phyloP scores from a whole-genome alignment of 2,329 filamentous ascomycete genomes.

The Diaporthe citriasiana region DNA sequence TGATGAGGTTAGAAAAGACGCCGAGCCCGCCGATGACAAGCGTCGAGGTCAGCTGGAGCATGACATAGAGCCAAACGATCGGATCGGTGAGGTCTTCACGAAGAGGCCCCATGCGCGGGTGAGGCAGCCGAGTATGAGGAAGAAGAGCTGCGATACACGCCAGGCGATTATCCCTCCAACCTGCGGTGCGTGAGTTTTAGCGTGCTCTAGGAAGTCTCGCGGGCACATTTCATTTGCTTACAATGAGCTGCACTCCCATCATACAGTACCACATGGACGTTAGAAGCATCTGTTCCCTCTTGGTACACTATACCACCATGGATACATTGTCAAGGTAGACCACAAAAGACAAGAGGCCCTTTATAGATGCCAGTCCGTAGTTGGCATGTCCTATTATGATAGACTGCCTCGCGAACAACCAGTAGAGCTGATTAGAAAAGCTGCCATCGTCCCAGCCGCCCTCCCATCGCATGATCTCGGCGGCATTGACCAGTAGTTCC shows the following conservation, averaged over 20 bases:
- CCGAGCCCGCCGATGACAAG: constrained; percentile 54
- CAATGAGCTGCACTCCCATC: constrained; percentile 37
- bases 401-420: constrained; percentile 56
- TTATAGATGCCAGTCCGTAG: constrained; percentile 58
- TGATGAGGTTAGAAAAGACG: constrained; percentile 57
- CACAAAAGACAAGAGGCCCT: constrained; percentile 55
- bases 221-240: background rate
- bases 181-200: constrained; percentile 35
- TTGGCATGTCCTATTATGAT: constrained; percentile 58
- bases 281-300: constrained; percentile 54
- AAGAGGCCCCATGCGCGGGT: constrained; percentile 54
- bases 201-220: no score
- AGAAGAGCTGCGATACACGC: constrained; percentile 56
- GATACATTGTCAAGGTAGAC: constrained; percentile 58
- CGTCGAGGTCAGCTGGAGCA: constrained; percentile 47
- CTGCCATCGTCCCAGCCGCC: constrained; percentile 56
- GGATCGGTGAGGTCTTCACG: constrained; percentile 56
- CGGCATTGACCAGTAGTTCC: constrained; percentile 57
- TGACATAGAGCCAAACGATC: constrained; percentile 49
- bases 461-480: constrained; percentile 61
- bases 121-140: constrained; percentile 56
- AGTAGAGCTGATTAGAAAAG: constrained; percentile 57
- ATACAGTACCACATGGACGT: constrained; percentile 45
- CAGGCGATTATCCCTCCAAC: constrained; percentile 56
- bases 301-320: constrained; percentile 53